Evolutionary conservation across 768 basidiomycete genomes (phyloP).

Genomic region (Phaeotremella skinneri): DNA sequence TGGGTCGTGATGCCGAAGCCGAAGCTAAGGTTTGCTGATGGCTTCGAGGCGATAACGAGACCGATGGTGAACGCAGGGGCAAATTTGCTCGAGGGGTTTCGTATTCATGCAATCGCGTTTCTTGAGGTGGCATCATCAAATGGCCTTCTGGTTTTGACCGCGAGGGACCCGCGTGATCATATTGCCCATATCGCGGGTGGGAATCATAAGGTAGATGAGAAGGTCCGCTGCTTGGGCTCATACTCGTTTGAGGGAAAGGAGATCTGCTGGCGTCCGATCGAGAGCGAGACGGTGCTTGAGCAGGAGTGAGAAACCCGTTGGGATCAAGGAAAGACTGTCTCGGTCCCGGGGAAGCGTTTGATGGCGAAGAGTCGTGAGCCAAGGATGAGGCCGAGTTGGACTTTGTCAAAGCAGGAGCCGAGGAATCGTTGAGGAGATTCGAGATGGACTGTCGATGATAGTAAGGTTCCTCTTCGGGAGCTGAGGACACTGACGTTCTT

Average conservation of each 20-base stretch:
- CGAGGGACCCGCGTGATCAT: not conserved
- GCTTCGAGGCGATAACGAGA: conserved; percentile 40
- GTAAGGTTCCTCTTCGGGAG: conserved; percentile 15
- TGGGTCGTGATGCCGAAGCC: conserved; percentile 24
- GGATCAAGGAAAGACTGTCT: conserved; percentile 20
- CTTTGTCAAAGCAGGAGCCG: conserved; percentile 20
- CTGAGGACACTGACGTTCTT: conserved; percentile 2
- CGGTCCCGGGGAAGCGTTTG: conserved; percentile 22
- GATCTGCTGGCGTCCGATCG: conserved; percentile 26
- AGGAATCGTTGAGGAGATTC: conserved; percentile 23
- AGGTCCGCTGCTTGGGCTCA: conserved; percentile 25
- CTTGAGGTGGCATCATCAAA: conserved; percentile 34
- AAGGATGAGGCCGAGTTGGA: conserved; percentile 34
- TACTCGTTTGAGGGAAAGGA: conserved; percentile 13
- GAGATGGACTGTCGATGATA: conserved; percentile 20
- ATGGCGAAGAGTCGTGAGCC: conserved; percentile 21
- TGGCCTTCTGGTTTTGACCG: conserved; percentile 9
- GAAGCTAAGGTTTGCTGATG: conserved; percentile 19
- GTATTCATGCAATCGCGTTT: conserved; percentile 21
- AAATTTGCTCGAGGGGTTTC: conserved; percentile 14
- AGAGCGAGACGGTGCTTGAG: conserved; percentile 19
- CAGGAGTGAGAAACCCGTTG: conserved; percentile 35
- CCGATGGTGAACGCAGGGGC: conserved; percentile 37
- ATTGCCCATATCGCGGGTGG: not conserved
- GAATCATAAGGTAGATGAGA: not conserved